Percentiles rank a stretch among this genome's conserved stretches.
phyloP scores from a whole-genome alignment of 2,329 filamentous ascomycete species.

The Monosporascus sp. region DNA sequence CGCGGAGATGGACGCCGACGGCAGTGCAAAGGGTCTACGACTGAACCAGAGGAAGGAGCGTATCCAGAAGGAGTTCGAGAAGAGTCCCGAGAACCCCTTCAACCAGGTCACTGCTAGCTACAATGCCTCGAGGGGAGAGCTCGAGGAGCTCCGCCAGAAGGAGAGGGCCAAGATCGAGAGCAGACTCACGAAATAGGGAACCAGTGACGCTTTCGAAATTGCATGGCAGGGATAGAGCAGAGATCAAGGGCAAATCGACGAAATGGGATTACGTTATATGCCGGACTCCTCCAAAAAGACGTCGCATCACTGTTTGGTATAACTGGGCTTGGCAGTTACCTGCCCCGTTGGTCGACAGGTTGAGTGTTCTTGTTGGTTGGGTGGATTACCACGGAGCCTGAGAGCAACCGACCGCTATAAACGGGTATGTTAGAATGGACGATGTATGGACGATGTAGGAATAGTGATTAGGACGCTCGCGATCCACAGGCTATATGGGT shows the following conservation, averaged over 20 bases:
- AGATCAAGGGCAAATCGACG: background rate
- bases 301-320: no score
- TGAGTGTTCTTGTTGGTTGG: no score
- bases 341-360: no score
- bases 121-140: conserved; percentile 74
- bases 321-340: no score
- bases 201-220: background rate
- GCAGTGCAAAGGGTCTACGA: conserved; percentile 65
- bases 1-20: conserved; percentile 80
- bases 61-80: conserved; percentile 90
- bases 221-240: background rate
- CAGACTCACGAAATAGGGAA: background rate
- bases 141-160: conserved; percentile 57
- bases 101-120: conserved; percentile 76
- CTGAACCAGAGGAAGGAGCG: conserved; percentile 79
- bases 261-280: background rate
- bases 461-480: no score
- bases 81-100: conserved; percentile 90
- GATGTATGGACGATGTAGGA: no score
- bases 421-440: no score
- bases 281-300: no score
- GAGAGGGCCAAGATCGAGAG: conserved; percentile 73
- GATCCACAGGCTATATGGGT: no score
- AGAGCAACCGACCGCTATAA: no score
- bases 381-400: no score